Percentiles rank a stretch among this genome's conserved stretches.
These are phyloP conservation scores for Vitis riparia DNA, from an alignment of 164 flowering plant genomes.

Conservation along the genomic window DNA sequence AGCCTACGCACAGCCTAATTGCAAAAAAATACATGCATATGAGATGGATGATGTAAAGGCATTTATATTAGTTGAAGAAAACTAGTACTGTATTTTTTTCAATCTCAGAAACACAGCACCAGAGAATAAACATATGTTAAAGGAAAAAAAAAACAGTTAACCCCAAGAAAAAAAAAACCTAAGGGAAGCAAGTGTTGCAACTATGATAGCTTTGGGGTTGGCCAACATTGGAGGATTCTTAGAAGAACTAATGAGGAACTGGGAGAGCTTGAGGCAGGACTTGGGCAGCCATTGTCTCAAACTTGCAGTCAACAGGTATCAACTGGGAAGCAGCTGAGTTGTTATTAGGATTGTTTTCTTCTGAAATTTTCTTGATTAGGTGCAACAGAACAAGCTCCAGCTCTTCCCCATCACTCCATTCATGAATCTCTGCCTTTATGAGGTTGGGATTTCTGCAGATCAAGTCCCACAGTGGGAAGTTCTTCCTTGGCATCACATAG, in stretches of 20 bases:
- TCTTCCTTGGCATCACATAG: slow-evolving; percentile 71
- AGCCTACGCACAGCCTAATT: too few species aligned
- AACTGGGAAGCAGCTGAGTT: slow-evolving; percentile 6
- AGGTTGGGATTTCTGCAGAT: slow-evolving; percentile 41
- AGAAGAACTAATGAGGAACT: slow-evolving; percentile 18
- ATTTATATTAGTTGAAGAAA: too few species aligned
- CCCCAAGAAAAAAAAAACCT: too few species aligned
- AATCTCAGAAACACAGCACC: too few species aligned
- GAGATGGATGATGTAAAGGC: too few species aligned
- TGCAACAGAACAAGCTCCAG: slow-evolving; percentile 37
- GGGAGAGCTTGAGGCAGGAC: slow-evolving; percentile 28
- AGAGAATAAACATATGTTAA: too few species aligned
- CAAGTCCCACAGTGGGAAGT: slow-evolving; percentile 67
- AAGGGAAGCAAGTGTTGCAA: too few species aligned
- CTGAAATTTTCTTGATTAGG: slow-evolving; percentile 24
- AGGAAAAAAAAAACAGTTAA: too few species aligned
- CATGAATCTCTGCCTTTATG: slow-evolving; percentile 57
- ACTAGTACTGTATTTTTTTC: too few species aligned
- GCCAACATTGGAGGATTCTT: neutral
- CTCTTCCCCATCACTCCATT: slow-evolving; percentile 71
- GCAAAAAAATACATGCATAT: too few species aligned
- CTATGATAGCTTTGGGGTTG: too few species aligned
- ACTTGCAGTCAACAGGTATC: slow-evolving; percentile 30
- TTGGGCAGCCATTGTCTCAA: slow-evolving; percentile 18
- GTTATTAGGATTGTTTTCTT: slow-evolving; percentile 1